Evolutionary conservation across 345 rosid genomes (phyloP), one percentile per base, ranked within the genome.

Genomic region (Anacardium occidentale): DNA sequence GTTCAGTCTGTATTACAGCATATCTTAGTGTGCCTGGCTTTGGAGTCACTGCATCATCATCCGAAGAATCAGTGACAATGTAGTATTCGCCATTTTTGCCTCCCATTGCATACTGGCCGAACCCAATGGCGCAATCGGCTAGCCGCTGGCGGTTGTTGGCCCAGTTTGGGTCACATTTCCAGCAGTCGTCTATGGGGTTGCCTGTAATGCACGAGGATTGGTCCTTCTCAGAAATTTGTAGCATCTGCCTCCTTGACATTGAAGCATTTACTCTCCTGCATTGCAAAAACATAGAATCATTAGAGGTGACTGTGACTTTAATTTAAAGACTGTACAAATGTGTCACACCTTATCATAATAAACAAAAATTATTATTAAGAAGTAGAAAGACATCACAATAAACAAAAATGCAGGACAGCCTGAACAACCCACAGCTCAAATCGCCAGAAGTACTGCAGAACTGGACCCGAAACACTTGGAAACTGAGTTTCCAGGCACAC

Each of bases 161-260:
- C 98, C 98, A 94, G 78, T 90, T 84, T 7, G 98, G 98, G 91
- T 92, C 92, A 48, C 97, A 95, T 77, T 92, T 92, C 99, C 98
- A 95, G 82, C 99, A 95, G 80, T 95, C 99, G 65, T 95, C 99
- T 13, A 95, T 88, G 40, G 99, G 98, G 82, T 95, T 95, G 2
- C 99, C 99, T 3, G 94, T 95, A 9, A 82, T 65, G 86, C 98
- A 92, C 8, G 80, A 40, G 55, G 81, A 52, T 54, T 82, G 78
- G 42, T 86, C 91, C 26, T 79, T 73, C 60, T 75, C 66, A 22
- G 74, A 34, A 29, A 76, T 47, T 52, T 89, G 85, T 25, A 87
- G 78, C 76, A 77, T 77, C 64, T 84, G 84, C 72, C 97, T 84
- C 76, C 97, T 95, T 58, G 89, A 78, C 3, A 92, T 18, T 34